Conservation (phyloP, 352 stramenopile species). For the Aphanomyces euteiches region DNA sequence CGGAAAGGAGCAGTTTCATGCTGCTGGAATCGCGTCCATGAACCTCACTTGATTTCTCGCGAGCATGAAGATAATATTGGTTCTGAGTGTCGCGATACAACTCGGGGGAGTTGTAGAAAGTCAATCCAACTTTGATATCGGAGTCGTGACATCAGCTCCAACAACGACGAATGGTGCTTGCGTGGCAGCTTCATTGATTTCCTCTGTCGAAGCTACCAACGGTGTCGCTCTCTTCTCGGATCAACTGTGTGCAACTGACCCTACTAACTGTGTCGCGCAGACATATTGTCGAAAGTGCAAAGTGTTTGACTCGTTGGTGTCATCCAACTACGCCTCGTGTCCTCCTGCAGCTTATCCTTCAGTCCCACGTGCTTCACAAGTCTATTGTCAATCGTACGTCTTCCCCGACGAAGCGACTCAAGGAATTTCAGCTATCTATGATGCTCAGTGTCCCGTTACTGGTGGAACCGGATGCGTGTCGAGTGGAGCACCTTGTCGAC, state of each 20-base stretch:
- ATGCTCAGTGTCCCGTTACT: constrained; percentile 12
- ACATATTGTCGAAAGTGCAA: constrained; percentile 22
- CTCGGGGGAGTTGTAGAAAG: not conserved
- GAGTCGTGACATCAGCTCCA: not conserved
- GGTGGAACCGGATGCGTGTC: constrained; percentile 4
- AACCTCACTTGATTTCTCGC: not conserved
- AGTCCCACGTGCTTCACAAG: not conserved
- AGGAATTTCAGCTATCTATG: constrained; percentile 17
- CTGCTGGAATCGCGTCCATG: not conserved
- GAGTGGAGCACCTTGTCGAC: not conserved
- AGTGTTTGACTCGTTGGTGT: not conserved
- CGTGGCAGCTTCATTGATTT: not conserved
- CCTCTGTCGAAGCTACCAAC: not conserved
- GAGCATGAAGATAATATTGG: not conserved
- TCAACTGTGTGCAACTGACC: not conserved
- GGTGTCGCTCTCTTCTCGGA: constrained; percentile 11
- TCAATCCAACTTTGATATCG: too few species aligned
- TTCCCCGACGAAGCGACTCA: not conserved
- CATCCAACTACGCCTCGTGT: not conserved
- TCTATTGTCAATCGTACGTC: constrained; percentile 10
- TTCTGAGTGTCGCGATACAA: not conserved
- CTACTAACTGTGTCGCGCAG: constrained; percentile 3
- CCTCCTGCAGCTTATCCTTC: not conserved
- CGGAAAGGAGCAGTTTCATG: not conserved
- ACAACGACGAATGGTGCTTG: not conserved